Evolutionary conservation across 495 filamentous ascomycete genomes (phyloP), one percentile per base, ranked within the genome.

Genomic region (Penicillium cataractarum): DNA sequence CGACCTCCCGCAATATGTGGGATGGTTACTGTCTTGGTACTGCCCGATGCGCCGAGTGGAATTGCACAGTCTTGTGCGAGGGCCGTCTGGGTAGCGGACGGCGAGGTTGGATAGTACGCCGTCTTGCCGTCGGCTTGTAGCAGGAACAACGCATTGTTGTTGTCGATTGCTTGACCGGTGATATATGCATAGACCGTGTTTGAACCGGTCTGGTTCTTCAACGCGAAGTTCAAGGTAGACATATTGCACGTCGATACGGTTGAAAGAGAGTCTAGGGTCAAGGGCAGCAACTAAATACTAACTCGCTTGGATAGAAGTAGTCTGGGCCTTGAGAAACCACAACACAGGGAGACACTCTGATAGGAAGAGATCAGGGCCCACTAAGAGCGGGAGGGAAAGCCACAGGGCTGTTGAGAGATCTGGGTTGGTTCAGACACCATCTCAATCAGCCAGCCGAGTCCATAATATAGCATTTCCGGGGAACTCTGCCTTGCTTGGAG

Each of bases 1-100:
- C 89, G 78, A 3, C 82, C 88, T n/a, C 89, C 88, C 8, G 83
- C 86, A 2, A 90, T 72, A 52, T 86, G 88, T 3, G 89, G 89
- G 58, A 92, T 86, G 1, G 83, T 89, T 32, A 89, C 78, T 1
- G 79, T 82, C 6, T 76, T 83, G 2, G 84, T 86, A 50, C 76
- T 78, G 4, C 90, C 90, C 4, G 83, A 78, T 12, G 74, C 74
- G 9, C 88, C 88, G 4, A 93, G 78, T 0, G 78, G 70, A 57
- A 93, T 91, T 49, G 86, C 85, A 65, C 83, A 85, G 69, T 90
- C 76, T 19, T 71, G 74, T 0, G 74, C 65, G 7, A 92, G 76
- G 2, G 82, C 67, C 0, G 74, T 67, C 24, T 74, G 63, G 24
- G 78, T 80, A 17, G 75, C 37, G 0, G 81, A 72, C 10, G 86